phyloP scores from a whole-genome alignment of 148 eudicot genomes.

The Chenopodium formosanum region DNA sequence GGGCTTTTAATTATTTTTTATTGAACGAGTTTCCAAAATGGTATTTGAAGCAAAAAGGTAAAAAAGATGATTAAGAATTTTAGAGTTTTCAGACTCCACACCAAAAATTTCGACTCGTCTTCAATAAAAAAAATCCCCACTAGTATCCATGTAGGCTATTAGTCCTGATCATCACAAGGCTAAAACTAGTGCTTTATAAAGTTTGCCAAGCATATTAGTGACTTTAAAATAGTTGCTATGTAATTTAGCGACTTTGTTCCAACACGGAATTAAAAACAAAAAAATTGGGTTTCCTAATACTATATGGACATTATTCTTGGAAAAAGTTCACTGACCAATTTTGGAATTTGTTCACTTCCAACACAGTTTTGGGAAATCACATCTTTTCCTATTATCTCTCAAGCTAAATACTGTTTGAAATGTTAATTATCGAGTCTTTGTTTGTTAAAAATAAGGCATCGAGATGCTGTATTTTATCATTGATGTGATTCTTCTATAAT shows the following conservation, averaged over 20 bases:
- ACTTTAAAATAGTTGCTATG: too few species aligned
- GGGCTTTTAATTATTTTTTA: not conserved
- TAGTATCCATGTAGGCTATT: too few species aligned
- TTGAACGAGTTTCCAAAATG: not conserved
- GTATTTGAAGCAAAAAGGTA: too few species aligned
- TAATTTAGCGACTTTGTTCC: not conserved
- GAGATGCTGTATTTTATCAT: not conserved
- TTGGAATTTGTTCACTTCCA: not conserved
- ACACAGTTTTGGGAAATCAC: not conserved
- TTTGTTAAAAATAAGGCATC: not conserved
- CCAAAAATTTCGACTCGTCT: too few species aligned
- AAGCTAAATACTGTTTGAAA: not conserved
- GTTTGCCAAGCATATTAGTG: too few species aligned
- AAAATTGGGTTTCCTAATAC: not conserved
- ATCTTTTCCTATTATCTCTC: not conserved
- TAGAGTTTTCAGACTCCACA: too few species aligned
- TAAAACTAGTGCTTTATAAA: too few species aligned
- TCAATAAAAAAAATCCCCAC: not conserved
- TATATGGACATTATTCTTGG: not conserved
- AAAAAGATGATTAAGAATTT: too few species aligned
- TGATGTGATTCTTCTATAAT: not conserved
- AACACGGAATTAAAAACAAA: not conserved
- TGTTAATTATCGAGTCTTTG: not conserved
- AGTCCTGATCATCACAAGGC: not conserved
- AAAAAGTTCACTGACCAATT: not conserved